These are phyloP conservation scores for Tetrapisispora phaffii DNA, from an alignment of 805 yeast species.

Conservation along the genomic window DNA sequence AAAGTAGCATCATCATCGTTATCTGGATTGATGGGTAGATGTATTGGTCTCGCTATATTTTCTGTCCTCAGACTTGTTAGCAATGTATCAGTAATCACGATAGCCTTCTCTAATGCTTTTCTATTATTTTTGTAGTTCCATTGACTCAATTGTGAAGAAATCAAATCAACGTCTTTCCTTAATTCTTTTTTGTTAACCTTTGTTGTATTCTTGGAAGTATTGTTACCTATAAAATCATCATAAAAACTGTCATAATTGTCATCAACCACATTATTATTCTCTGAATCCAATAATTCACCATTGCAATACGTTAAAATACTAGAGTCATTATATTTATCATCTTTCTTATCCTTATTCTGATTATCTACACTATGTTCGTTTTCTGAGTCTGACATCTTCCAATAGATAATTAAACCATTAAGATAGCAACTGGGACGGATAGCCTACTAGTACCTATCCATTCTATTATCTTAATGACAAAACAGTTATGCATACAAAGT, in stretches of 20 bases:
- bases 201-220: neutral
- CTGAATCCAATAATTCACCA: slow-evolving; percentile 1
- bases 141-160: slow-evolving; percentile 47
- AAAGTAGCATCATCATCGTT: slow-evolving; percentile 22
- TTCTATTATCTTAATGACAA: too few species aligned
- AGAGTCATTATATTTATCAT: neutral
- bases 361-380: neutral
- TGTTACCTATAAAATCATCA: neutral
- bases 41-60: slow-evolving; percentile 51
- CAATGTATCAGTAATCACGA: slow-evolving; percentile 42
- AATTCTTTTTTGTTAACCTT: slow-evolving; percentile 6
- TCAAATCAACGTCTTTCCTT: slow-evolving; percentile 10
- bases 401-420: neutral
- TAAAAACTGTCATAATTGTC: slow-evolving; percentile 3
- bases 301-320: slow-evolving; percentile 8
- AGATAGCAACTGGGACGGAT: too few species aligned
- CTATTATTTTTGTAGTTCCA: slow-evolving; percentile 68
- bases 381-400: neutral
- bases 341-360: neutral
- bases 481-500: too few species aligned
- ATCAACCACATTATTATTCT: neutral
- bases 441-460: too few species aligned
- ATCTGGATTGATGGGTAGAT: slow-evolving; percentile 42
- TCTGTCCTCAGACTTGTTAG: slow-evolving; percentile 44
- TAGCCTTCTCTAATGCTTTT: slow-evolving; percentile 51